Evolutionary conservation across 768 basidiomycete genomes (phyloP).

Genomic region (Tephrocybe rancida): DNA sequence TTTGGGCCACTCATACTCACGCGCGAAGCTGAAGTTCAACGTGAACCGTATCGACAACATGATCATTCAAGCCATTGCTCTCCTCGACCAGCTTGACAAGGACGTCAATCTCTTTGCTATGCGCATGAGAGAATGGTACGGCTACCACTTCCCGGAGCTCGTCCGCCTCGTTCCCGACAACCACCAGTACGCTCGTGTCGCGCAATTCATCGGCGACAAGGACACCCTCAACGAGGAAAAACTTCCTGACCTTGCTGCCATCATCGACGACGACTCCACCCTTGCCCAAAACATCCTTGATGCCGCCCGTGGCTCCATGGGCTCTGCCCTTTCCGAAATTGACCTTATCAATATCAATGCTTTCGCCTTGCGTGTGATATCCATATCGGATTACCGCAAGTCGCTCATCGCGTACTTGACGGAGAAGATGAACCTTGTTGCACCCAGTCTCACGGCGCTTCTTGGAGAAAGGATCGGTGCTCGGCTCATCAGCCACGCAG

Average conservation of each 20-base stretch:
- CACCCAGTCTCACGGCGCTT: conserved; percentile 88
- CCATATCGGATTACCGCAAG: conserved; percentile 93
- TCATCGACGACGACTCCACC: conserved; percentile 84
- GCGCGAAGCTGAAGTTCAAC: conserved; percentile 97
- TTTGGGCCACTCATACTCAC: conserved; percentile 95
- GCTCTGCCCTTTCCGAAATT: conserved; percentile 85
- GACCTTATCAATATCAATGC: conserved; percentile 95
- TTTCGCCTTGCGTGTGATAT: conserved; percentile 89
- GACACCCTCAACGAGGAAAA: conserved; percentile 77
- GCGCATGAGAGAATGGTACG: conserved; percentile 99
- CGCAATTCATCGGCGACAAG: conserved; percentile 89
- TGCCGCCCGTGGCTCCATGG: conserved; percentile 93
- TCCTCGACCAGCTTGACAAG: conserved; percentile 98
- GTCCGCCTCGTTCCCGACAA: conserved; percentile 93
- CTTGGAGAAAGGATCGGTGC: conserved; percentile 93
- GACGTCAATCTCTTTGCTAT: conserved; percentile 99
- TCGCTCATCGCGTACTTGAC: conserved; percentile 82
- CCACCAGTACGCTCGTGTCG: conserved; percentile 87
- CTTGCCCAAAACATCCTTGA: conserved; percentile 94
- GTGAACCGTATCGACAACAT: conserved; percentile 97
- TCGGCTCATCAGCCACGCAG: conserved; percentile 92
- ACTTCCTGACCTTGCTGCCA: conserved; percentile 72
- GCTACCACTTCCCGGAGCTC: conserved; percentile 98
- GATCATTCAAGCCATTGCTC: conserved; percentile 99
- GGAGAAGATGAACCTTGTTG: conserved; percentile 98